A percentile compares a stretch with the other conserved stretches of the same genome.
phyloP scores from a whole-genome alignment of 1,284 basidiomycete genomes.

The Moniliophthora roreri region DNA sequence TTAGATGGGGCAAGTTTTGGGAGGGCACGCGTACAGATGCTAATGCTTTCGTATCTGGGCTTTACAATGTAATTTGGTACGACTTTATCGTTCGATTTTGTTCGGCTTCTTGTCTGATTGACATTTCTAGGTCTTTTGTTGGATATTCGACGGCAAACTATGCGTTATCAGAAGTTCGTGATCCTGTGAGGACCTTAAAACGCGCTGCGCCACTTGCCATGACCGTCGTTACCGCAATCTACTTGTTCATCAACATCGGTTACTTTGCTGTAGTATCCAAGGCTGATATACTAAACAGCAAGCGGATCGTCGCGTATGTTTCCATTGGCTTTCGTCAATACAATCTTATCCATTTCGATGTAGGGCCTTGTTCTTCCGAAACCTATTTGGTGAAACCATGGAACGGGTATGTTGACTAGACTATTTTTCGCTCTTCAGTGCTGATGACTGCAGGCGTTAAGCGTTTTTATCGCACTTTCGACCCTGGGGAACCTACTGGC shows the following conservation, averaged over 20 bases:
- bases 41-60: slow-evolving; percentile 58
- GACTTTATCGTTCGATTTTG: slow-evolving; percentile 12
- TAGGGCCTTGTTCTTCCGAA: slow-evolving; percentile 68
- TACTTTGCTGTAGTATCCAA: slow-evolving; percentile 72
- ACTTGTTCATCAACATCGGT: slow-evolving; percentile 63
- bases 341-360: slow-evolving; percentile 2
- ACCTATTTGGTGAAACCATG: slow-evolving; percentile 57
- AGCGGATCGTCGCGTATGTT: slow-evolving; percentile 60
- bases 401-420: slow-evolving; percentile 43
- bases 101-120: not conserved
- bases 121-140: slow-evolving; percentile 55
- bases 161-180: slow-evolving; percentile 63
- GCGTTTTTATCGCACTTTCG: slow-evolving; percentile 61
- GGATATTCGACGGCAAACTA: slow-evolving; percentile 76
- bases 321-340: not conserved
- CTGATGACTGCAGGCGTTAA: slow-evolving; percentile 37
- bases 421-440: no score
- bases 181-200: slow-evolving; percentile 68
- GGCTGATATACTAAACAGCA: slow-evolving; percentile 59
- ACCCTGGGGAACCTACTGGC: slow-evolving; percentile 63
- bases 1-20: slow-evolving; percentile 54
- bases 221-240: slow-evolving; percentile 50
- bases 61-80: slow-evolving; percentile 70
- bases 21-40: slow-evolving; percentile 45
- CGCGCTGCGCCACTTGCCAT: slow-evolving; percentile 65